These are phyloP conservation scores for Coniosporium tulheliwenetii DNA, from an alignment of 2,329 filamentous ascomycete species.

Conservation along the genomic window DNA sequence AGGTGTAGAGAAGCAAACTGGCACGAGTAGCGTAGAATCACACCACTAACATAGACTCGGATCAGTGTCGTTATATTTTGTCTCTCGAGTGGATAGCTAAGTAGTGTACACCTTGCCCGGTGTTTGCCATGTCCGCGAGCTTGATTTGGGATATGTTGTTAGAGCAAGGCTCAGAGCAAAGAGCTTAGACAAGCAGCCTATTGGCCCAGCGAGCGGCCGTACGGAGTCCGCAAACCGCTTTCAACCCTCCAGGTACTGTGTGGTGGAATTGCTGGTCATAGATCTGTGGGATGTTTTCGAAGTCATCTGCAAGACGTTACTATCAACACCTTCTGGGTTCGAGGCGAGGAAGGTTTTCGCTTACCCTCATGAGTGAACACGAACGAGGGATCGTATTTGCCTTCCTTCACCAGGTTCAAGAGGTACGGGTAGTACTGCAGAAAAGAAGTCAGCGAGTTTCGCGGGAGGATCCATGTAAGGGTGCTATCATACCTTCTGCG, in stretches of 20 bases:
- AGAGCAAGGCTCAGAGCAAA: too few species aligned
- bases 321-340: not conserved
- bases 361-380: constrained; percentile 13
- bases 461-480: not conserved
- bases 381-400: constrained; percentile 14
- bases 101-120: too few species aligned
- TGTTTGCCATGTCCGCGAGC: too few species aligned
- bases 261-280: constrained; percentile 11
- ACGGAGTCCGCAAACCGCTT: constrained; percentile 14
- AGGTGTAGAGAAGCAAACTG: too few species aligned
- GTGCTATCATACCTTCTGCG: constrained; percentile 2
- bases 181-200: too few species aligned
- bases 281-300: constrained; percentile 14
- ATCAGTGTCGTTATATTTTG: too few species aligned
- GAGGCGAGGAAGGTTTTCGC: not conserved
- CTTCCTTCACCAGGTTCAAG: constrained; percentile 11
- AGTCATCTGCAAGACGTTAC: constrained; percentile 8
- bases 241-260: constrained; percentile 14
- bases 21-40: too few species aligned
- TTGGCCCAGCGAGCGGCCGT: constrained; percentile 7
- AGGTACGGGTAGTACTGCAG: constrained; percentile 15
- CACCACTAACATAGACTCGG: too few species aligned
- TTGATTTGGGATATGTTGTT: too few species aligned
- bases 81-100: too few species aligned
- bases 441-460: not conserved